phyloP scores from a whole-genome alignment of 306 rosid species.

The Quercus aquifolioides region DNA sequence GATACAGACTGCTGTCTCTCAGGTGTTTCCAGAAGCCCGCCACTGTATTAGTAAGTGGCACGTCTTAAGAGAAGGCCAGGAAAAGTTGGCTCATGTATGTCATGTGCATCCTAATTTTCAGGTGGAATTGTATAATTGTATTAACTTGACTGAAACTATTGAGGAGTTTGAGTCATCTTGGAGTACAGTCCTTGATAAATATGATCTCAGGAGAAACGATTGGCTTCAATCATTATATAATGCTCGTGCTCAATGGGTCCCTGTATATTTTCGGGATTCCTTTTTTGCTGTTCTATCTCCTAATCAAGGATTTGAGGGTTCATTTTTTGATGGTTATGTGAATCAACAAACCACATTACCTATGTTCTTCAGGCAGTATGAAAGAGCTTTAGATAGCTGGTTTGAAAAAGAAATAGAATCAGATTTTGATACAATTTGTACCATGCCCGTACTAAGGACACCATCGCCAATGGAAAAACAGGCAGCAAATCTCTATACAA shows the following conservation, averaged over 20 bases:
- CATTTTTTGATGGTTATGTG: constrained; percentile 85
- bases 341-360: constrained; percentile 83
- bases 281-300: constrained; percentile 71
- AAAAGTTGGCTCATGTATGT: constrained; percentile 77
- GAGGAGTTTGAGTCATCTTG: constrained; percentile 92
- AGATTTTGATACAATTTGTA: constrained; percentile 79
- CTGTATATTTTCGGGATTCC: constrained; percentile 80
- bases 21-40: constrained; percentile 80
- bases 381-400: constrained; percentile 74
- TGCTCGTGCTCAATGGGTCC: constrained; percentile 87
- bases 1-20: constrained; percentile 71
- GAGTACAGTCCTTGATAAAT: constrained; percentile 72
- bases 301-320: constrained; percentile 59
- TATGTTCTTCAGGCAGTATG: constrained; percentile 87
- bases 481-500: constrained; percentile 82
- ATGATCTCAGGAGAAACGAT: constrained; percentile 69
- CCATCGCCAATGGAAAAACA: constrained; percentile 98
- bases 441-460: constrained; percentile 69
- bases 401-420: constrained; percentile 86
- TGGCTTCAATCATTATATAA: constrained; percentile 77
- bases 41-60: constrained; percentile 86
- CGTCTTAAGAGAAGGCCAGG: constrained; percentile 92
- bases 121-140: constrained; percentile 78
- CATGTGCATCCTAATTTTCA: constrained; percentile 70
- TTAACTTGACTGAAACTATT: constrained; percentile 80